Evolutionary conservation across 2,329 filamentous ascomycete genomes (phyloP).

Genomic region (Aureobasidium sp.): DNA sequence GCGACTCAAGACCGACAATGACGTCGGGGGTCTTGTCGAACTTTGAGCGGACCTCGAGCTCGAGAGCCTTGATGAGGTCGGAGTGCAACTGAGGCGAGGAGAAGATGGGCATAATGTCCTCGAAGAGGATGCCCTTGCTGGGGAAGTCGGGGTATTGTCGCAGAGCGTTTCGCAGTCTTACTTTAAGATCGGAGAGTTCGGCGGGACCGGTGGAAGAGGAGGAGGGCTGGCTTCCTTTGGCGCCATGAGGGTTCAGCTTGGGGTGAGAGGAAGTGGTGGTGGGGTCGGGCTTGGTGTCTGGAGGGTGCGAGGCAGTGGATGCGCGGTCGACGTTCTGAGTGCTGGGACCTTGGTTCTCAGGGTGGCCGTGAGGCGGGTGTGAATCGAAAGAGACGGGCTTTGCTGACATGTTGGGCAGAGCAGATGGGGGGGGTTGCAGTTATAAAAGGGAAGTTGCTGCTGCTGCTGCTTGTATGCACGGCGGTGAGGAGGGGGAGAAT

Average conservation of each 20-base stretch:
- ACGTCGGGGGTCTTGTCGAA: conserved; percentile 61
- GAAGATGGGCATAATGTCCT: conserved; percentile 73
- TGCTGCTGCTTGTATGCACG: not conserved
- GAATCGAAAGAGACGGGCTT: conserved; percentile 22
- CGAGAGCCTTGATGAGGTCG: conserved; percentile 71
- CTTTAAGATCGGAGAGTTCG: conserved; percentile 57
- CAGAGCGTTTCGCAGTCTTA: conserved; percentile 63
- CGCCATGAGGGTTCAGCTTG: conserved; percentile 20
- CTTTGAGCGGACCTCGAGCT: conserved; percentile 66
- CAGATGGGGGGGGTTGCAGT: not conserved
- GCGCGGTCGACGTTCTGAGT: conserved; percentile 25
- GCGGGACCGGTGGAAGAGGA: conserved; percentile 41
- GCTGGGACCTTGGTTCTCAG: conserved; percentile 23
- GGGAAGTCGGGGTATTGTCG: conserved; percentile 91
- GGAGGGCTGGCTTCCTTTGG: conserved; percentile 44
- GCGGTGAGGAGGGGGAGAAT: conserved; percentile 10
- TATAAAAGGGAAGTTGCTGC: not conserved
- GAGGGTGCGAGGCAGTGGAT: conserved; percentile 29
- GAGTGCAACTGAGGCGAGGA: conserved; percentile 23
- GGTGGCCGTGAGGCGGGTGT: conserved; percentile 27
- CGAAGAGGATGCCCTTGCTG: conserved; percentile 84
- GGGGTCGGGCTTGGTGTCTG: conserved; percentile 28
- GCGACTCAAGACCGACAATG: conserved; percentile 85
- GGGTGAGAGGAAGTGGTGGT: conserved; percentile 21
- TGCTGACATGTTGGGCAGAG: conserved; percentile 24